Percentiles rank a stretch among this genome's conserved stretches.
phyloP scores from a whole-genome alignment of 805 yeast species.

The Pichia gijzeniarum region DNA sequence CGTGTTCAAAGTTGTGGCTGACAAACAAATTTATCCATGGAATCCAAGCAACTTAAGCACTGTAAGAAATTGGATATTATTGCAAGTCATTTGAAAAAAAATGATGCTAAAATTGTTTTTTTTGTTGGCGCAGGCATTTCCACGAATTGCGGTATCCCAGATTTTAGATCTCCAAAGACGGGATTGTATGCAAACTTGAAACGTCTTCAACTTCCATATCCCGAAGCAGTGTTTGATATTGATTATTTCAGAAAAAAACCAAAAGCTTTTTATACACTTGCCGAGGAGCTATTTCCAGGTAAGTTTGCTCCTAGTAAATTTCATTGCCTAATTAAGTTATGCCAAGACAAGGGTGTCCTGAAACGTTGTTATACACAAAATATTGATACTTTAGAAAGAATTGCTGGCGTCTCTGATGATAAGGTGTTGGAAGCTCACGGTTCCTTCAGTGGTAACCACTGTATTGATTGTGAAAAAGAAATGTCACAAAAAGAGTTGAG shows the following conservation, averaged over 20 bases:
- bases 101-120: constrained; percentile 43
- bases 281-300: constrained; percentile 84
- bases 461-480: constrained; percentile 63
- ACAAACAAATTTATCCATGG: no score
- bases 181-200: constrained; percentile 80
- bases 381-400: constrained; percentile 84
- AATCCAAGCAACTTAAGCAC: neutral
- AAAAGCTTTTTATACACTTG: constrained; percentile 75
- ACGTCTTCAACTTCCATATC: constrained; percentile 71
- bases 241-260: constrained; percentile 74
- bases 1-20: no score
- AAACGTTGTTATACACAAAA: constrained; percentile 84
- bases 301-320: constrained; percentile 77
- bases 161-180: constrained; percentile 85
- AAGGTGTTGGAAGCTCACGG: constrained; percentile 90
- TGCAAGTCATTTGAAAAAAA: constrained; percentile 20
- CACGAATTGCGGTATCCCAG: constrained; percentile 92
- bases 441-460: constrained; percentile 77
- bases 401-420: constrained; percentile 66
- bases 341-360: constrained; percentile 58
- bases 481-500: constrained; percentile 45
- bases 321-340: constrained; percentile 62
- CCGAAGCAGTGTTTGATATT: constrained; percentile 94
- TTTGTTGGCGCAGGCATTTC: constrained; percentile 93
- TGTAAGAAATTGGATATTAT: constrained; percentile 15